A percentile compares a stretch with the other conserved stretches of the same genome.
Conservation (phyloP, 2,329 filamentous ascomycete species). For the Hyphodiscus sp. region DNA sequence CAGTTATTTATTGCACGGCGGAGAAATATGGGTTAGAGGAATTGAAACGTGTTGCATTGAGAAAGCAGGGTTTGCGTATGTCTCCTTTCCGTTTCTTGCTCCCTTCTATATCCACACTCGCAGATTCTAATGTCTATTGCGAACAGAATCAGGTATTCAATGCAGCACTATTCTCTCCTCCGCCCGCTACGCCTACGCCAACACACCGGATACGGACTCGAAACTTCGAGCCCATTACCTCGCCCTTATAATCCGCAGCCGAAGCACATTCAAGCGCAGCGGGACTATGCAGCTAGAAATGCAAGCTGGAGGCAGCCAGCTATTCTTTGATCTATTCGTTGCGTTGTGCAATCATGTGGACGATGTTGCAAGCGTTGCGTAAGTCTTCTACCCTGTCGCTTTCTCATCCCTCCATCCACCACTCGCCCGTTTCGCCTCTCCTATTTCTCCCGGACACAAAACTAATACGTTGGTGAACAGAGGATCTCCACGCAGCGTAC, state of each 20-base stretch:
- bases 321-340: slow-evolving; percentile 93
- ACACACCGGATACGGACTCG: slow-evolving; percentile 87
- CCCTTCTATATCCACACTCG: slow-evolving; percentile 27
- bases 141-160: slow-evolving; percentile 80
- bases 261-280: slow-evolving; percentile 84
- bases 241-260: slow-evolving; percentile 82
- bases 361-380: slow-evolving; percentile 54
- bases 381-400: slow-evolving; percentile 29
- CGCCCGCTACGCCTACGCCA: slow-evolving; percentile 81
- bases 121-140: neutral
- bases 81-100: slow-evolving; percentile 41
- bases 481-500: slow-evolving; percentile 27
- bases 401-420: neutral
- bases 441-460: neutral
- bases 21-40: slow-evolving; percentile 78
- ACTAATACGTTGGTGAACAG: slow-evolving; percentile 18
- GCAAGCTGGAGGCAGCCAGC: slow-evolving; percentile 71
- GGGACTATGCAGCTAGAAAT: slow-evolving; percentile 96
- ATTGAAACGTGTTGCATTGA: slow-evolving; percentile 75
- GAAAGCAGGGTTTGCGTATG: slow-evolving; percentile 80
- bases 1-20: slow-evolving; percentile 83
- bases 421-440: neutral
- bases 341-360: slow-evolving; percentile 87
- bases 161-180: slow-evolving; percentile 81
- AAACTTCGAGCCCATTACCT: slow-evolving; percentile 87